Base-by-base conservation (phyloP, 1,284 basidiomycete genomes). In the Papiliotrema flavescens region DNA sequence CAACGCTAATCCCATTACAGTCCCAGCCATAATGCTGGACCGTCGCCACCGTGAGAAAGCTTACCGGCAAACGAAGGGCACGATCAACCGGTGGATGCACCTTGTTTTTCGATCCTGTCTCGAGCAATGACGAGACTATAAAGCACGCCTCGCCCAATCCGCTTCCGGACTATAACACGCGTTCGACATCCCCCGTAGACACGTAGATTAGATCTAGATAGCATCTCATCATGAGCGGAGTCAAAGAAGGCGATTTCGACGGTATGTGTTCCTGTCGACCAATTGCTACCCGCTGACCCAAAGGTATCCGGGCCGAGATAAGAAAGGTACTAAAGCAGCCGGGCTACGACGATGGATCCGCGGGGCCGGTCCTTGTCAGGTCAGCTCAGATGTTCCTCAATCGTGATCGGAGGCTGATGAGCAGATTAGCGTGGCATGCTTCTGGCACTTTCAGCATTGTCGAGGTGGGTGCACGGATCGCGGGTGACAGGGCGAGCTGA, bases 381-480 rank as follows among this genome's bases (percentile, higher is more conserved):
- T 74, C 39, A 36, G 67, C n/a, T n/a, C n/a, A n/a, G n/a, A n/a
- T n/a, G n/a, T n/a, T n/a, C n/a, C n/a, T n/a, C n/a, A n/a, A n/a
- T n/a, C n/a, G n/a, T n/a, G n/a, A n/a, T n/a, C n/a, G n/a, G n/a
- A n/a, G n/a, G 22, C 46, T 59, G 35, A 49, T 39, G n/a, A 8
- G n/a, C 44, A 74, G 80, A 59, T 73, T 82, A 36, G 80, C 80
- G 49, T 82, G 82, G 80, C 80, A 81, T 70, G 76, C 79, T 13
- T 75, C 72, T 35, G 80, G 80, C 20, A 80, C 79, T 32, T 75
- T 73, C 62, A 65, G 65, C 51, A 55, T 65, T 45, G 69, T 73
- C 19, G 67, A 66, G 53, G 67, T 70, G 47, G 66, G 70, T 36
- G 34, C 28, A 11, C n/a, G 23, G 11, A 37, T 9, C 36, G n/a